Base-by-base conservation (phyloP, 1,284 basidiomycete species). In the Pascua guehoae region DNA sequence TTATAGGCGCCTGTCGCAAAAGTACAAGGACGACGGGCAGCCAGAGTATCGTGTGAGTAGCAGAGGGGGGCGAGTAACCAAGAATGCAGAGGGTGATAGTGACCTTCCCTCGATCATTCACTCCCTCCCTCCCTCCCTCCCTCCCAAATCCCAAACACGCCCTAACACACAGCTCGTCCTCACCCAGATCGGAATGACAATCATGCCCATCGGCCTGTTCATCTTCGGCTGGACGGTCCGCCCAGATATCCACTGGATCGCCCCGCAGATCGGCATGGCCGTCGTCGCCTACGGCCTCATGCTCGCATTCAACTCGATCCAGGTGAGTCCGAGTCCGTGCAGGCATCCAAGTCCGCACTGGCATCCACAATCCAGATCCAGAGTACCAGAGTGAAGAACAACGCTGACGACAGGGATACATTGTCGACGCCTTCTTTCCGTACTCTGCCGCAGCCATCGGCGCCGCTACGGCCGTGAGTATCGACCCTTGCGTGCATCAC, bases 381-480 rank as follows among this genome's bases (percentile, higher is more conserved):
- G 24, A 7, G 24, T n/a, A n/a, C n/a, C n/a, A n/a, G n/a, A n/a
- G n/a, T n/a, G n/a, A n/a, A n/a, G n/a, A n/a, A n/a, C n/a, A n/a
- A 32, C 24, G 7, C 24, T 41, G 41, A 41, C 50, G 4, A 10
- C 51, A 75, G 42, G 67, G 66, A 47, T 80, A 74, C 57, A 64
- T 80, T 17, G 76, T 81, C 7, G 79, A 81, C 60, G 74, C 74
- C 7, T 79, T 79, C 53, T 72, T 76, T 18, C 80, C 80, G 4
- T 81, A 76, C 58, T 78, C 77, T 4, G 80, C 80, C 0, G 76
- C 76, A 1, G 79, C 75, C 0, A 73, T 75, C 8, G 79, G 79
- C 0, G 74, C 67, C 16, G 78, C 74, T 0, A 74, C 71, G 10
- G 68, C 67, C 14, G 71, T 73, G 42, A 70, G 70, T 62, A 15